Conservation (phyloP, 148 eudicot genomes). For the Silene latifolia region DNA sequence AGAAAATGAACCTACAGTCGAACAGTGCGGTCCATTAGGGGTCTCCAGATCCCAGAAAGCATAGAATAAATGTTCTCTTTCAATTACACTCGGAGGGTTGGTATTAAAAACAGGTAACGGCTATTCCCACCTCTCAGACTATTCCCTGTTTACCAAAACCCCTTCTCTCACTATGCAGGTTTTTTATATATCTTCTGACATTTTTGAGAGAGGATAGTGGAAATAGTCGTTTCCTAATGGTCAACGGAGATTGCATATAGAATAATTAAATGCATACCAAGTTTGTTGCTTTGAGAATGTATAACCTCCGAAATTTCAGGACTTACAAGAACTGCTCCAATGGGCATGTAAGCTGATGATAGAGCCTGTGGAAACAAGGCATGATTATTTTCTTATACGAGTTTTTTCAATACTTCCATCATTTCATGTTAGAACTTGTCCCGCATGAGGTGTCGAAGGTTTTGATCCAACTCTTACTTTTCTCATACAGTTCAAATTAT, state of each 20-base stretch:
- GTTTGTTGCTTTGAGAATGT: conserved; percentile 82
- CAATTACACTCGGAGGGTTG: background rate
- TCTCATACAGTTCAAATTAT: no score
- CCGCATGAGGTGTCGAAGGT: no score
- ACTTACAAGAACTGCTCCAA: conserved; percentile 92
- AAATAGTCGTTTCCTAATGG: no score
- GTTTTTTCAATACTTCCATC: no score
- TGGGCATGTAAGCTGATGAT: conserved; percentile 94
- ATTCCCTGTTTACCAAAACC: background rate
- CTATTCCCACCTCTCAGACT: background rate
- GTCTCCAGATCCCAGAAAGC: background rate
- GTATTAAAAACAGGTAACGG: background rate
- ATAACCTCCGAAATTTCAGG: conserved; percentile 81
- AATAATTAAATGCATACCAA: conserved; percentile 45
- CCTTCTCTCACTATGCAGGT: background rate
- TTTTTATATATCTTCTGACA: background rate
- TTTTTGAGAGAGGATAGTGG: no score
- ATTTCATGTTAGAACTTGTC: no score
- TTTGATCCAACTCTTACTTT: no score
- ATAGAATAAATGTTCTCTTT: background rate
- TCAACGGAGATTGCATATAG: background rate
- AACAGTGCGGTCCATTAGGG: conserved; percentile 1
- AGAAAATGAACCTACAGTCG: conserved; percentile 56
- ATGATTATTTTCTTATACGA: background rate
- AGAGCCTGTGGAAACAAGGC: conserved; percentile 54